Percentiles rank a stretch among this genome's conserved stretches.
phyloP scores from a whole-genome alignment of 2,329 filamentous ascomycete genomes.

The Bertia moriformis region DNA sequence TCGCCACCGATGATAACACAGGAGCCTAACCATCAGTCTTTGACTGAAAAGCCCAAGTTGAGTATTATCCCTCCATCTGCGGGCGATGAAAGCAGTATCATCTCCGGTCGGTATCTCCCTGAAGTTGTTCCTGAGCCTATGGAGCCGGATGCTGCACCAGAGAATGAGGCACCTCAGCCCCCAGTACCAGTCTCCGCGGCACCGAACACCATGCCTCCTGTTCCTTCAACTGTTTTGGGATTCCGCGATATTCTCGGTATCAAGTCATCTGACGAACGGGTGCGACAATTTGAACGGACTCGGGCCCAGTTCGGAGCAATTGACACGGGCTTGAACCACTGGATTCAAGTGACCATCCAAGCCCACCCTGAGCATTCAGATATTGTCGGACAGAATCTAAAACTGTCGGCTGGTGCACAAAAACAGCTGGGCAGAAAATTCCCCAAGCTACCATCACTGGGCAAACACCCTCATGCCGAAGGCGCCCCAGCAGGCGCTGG shows the following conservation, averaged over 20 bases:
- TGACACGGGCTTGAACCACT: not conserved
- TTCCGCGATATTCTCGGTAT: not conserved
- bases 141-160: too few relatives aligned
- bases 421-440: not conserved
- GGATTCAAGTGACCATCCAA: not conserved
- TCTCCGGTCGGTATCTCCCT: not conserved
- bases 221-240: not conserved
- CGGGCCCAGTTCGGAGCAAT: not conserved
- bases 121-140: too few relatives aligned
- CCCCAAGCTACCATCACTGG: not conserved
- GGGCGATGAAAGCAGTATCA: not conserved
- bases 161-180: not conserved
- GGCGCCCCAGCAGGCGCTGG: not conserved
- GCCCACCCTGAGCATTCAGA: not conserved
- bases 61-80: not conserved
- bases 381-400: not conserved
- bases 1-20: not conserved
- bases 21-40: not conserved
- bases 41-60: not conserved
- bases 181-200: too few relatives aligned
- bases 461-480: not conserved
- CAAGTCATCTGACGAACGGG: not conserved
- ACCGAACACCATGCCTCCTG: not conserved
- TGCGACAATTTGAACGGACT: not conserved
- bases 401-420: not conserved